Conservation (phyloP, 108 stramenopile species). For the Asterionellopsis glacialis region DNA sequence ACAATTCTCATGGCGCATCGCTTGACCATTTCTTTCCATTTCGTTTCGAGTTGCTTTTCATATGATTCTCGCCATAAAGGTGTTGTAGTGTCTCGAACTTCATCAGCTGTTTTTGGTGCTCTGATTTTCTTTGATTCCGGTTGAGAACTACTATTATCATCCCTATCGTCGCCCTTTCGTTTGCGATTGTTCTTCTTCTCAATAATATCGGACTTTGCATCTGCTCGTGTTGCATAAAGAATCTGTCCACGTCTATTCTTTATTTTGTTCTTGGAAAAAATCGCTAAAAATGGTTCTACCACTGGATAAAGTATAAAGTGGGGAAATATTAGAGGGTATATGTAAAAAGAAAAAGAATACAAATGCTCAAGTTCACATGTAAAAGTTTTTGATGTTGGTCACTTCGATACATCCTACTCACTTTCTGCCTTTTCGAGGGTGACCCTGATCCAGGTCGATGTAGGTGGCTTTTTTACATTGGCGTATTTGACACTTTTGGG, state of each 20-base stretch:
- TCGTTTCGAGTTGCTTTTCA: slow-evolving; percentile 48
- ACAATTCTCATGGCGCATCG: slow-evolving; percentile 58
- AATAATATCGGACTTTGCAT: slow-evolving; percentile 13
- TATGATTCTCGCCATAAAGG: slow-evolving; percentile 52
- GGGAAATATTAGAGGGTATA: too few relatives aligned
- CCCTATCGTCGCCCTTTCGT: slow-evolving; percentile 11
- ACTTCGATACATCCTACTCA: too few relatives aligned
- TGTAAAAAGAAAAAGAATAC: too few relatives aligned
- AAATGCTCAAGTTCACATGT: too few relatives aligned
- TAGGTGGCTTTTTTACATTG: slow-evolving; percentile 49
- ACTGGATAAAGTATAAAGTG: slow-evolving; percentile 1
- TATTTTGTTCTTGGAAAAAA: slow-evolving; percentile 36
- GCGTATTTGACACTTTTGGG: slow-evolving; percentile 23
- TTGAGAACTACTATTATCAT: background rate
- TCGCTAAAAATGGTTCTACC: slow-evolving; percentile 46
- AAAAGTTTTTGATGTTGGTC: too few relatives aligned
- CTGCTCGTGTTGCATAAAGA: slow-evolving; percentile 28
- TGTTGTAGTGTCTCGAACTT: slow-evolving; percentile 55
- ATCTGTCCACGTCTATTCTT: slow-evolving; percentile 29
- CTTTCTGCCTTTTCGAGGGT: slow-evolving; percentile 33
- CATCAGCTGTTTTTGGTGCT: slow-evolving; percentile 28
- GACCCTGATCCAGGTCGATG: slow-evolving; percentile 46
- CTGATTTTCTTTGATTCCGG: slow-evolving; percentile 5
- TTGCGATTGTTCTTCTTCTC: slow-evolving; percentile 10
- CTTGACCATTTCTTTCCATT: slow-evolving; percentile 56